A percentile compares a stretch with the other conserved stretches of the same genome.
phyloP scores from a whole-genome alignment of 179 eudicot species.

The Drosera spatulata region DNA sequence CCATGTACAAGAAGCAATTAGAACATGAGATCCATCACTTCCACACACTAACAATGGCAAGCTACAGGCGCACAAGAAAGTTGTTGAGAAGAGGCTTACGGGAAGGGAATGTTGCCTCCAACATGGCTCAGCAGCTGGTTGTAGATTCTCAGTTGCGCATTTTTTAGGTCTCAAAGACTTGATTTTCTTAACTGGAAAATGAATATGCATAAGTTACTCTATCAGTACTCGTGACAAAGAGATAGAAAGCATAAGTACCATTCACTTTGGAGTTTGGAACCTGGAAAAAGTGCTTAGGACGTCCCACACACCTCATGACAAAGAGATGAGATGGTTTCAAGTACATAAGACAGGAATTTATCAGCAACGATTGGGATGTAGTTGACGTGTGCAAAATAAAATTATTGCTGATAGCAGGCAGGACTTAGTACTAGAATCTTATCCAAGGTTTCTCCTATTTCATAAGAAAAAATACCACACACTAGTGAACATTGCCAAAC shows the following conservation, averaged over 20 bases:
- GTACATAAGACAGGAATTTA: too few relatives aligned
- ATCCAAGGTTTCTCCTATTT: too few relatives aligned
- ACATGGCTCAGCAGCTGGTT: slow-evolving; percentile 40
- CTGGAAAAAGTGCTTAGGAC: too few relatives aligned
- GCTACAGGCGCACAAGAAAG: background rate
- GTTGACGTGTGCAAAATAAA: too few relatives aligned
- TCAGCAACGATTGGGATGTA: too few relatives aligned
- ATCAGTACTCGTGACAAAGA: too few relatives aligned
- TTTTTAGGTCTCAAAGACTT: slow-evolving; percentile 48
- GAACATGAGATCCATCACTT: slow-evolving; percentile 3
- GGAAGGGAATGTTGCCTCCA: slow-evolving; percentile 48
- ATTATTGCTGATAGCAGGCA: too few relatives aligned
- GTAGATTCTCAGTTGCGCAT: slow-evolving; percentile 25
- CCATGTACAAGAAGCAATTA: slow-evolving; percentile 4
- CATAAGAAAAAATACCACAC: background rate
- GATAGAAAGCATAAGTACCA: too few relatives aligned
- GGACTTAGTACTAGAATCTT: too few relatives aligned
- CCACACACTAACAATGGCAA: slow-evolving; percentile 3
- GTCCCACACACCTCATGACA: background rate
- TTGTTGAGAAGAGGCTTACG: slow-evolving; percentile 24
- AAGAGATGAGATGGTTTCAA: too few relatives aligned
- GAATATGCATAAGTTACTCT: background rate
- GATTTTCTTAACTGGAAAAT: slow-evolving; percentile 34
- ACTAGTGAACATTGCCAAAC: slow-evolving; percentile 1
- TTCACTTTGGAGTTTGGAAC: too few relatives aligned